These are phyloP conservation scores for Monilinia vaccinii-corymbosi DNA, from an alignment of 2,329 filamentous ascomycete species.

Conservation along the genomic window DNA sequence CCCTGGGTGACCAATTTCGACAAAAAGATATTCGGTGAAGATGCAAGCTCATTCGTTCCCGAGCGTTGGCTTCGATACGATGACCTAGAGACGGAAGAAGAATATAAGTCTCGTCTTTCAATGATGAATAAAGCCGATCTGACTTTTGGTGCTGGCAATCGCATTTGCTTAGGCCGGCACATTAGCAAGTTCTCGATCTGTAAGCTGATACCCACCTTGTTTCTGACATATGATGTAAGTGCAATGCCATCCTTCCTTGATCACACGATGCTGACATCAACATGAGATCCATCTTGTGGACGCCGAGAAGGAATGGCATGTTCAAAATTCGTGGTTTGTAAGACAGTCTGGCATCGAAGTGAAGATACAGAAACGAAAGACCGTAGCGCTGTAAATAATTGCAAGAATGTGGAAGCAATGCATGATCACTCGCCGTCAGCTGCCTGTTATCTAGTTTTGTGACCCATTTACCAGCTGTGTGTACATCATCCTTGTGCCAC, in stretches of 20 bases:
- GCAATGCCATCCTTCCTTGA: not conserved
- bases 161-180: conserved; percentile 36
- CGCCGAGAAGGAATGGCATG: conserved; percentile 31
- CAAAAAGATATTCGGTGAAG: conserved; percentile 29
- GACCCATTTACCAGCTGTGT: too few species aligned
- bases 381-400: too few species aligned
- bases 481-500: too few species aligned
- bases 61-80: conserved; percentile 39
- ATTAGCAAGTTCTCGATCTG: conserved; percentile 35
- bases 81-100: conserved; percentile 28
- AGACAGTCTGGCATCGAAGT: conserved; percentile 27
- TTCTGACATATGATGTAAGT: conserved; percentile 36
- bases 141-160: conserved; percentile 35
- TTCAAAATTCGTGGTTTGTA: conserved; percentile 35
- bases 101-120: conserved; percentile 29
- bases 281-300: conserved; percentile 30
- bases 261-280: not conserved
- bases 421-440: too few species aligned
- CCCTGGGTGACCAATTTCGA: conserved; percentile 31
- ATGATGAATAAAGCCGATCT: conserved; percentile 34
- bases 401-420: too few species aligned
- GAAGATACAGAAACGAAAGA: not conserved
- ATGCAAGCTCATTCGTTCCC: conserved; percentile 32
- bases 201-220: conserved; percentile 41
- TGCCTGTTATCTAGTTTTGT: too few species aligned